phyloP scores from a whole-genome alignment of 2,329 filamentous ascomycete genomes.

The Drechmeria coniospora region DNA sequence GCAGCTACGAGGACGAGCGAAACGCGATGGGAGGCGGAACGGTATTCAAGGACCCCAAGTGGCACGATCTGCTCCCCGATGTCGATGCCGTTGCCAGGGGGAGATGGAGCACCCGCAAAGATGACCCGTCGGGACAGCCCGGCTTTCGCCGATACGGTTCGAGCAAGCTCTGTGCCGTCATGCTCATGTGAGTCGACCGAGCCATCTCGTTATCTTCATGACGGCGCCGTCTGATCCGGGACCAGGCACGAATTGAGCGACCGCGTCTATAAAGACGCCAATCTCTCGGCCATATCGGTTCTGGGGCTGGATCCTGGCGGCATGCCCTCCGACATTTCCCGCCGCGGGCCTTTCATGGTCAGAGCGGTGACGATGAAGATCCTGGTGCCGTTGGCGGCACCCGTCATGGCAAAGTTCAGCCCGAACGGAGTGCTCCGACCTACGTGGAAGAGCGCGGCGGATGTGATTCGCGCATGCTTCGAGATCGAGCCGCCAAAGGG shows the following conservation, averaged over 20 bases:
- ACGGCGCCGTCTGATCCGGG: slow-evolving; percentile 3
- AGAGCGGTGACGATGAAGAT: slow-evolving; percentile 9
- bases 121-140: slow-evolving; percentile 10
- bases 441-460: slow-evolving; percentile 16
- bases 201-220: background rate
- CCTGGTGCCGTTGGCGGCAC: slow-evolving; percentile 10
- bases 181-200: slow-evolving; percentile 15
- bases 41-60: slow-evolving; percentile 10
- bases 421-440: slow-evolving; percentile 17
- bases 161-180: slow-evolving; percentile 21
- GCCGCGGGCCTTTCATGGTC: slow-evolving; percentile 11
- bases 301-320: slow-evolving; percentile 22
- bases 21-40: slow-evolving; percentile 9
- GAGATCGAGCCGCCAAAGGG: slow-evolving; percentile 12
- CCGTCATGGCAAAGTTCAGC: slow-evolving; percentile 9
- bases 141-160: slow-evolving; percentile 22
- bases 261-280: slow-evolving; percentile 18
- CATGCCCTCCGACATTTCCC: slow-evolving; percentile 18
- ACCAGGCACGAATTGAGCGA: slow-evolving; percentile 17
- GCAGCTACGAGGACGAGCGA: slow-evolving; percentile 13
- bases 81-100: slow-evolving; percentile 17
- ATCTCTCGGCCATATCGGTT: slow-evolving; percentile 18
- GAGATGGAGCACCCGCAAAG: slow-evolving; percentile 16
- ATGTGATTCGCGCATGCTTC: slow-evolving; percentile 17
- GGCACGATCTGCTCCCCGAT: slow-evolving; percentile 14